Base-by-base conservation (phyloP, 805 yeast species). In the Candida hispaniensis region DNA sequence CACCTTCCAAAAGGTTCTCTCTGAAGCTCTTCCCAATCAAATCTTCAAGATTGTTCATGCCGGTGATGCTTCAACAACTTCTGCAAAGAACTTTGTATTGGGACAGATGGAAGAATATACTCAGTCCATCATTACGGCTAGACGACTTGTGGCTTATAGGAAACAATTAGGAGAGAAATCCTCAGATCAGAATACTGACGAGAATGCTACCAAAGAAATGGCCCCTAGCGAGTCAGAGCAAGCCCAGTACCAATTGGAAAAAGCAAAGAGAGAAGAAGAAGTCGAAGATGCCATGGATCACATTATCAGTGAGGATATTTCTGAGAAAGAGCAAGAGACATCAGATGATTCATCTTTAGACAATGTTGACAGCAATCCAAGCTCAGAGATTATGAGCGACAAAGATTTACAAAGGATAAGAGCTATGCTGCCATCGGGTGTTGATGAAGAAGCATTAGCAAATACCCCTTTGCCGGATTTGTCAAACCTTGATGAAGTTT, bases 1-100 rank as follows among this genome's bases (percentile, higher is more conserved):
- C 18, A 81, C 93, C 2, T 72, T 80, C 28, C 62, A 76, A 29
- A 80, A 74, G 52, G 59, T 70, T 7, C 63, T 91, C 41, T 61
- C 78, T 0, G 73, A 71, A 6, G 71, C 93, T 0, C 62, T 91
- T 24, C 96, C 98, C 6, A 79, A 79, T 40, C 86, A 82, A 46
- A 91, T 88, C 3, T 79, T 86, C 61, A 80, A 80, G 51, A 67
- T 72, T 6, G 63, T 82, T 18, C 60, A 73, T 1, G 60, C 91
- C 20, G 75, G 83, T 1, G 97, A 91, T 63, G 96, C 97, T 0
- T 71, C 83, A 0, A 63, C 64, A 14, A 63, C 56, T 4, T 74
- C 82, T 25, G 81, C 96, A 1, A 69, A 67, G 43, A 67, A 68
- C 24, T 91, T 78, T 34, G 45, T 47, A 7, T 30, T 39, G 22